Conservation (phyloP, 108 stramenopile species). For the Nannochloropsis salina region DNA sequence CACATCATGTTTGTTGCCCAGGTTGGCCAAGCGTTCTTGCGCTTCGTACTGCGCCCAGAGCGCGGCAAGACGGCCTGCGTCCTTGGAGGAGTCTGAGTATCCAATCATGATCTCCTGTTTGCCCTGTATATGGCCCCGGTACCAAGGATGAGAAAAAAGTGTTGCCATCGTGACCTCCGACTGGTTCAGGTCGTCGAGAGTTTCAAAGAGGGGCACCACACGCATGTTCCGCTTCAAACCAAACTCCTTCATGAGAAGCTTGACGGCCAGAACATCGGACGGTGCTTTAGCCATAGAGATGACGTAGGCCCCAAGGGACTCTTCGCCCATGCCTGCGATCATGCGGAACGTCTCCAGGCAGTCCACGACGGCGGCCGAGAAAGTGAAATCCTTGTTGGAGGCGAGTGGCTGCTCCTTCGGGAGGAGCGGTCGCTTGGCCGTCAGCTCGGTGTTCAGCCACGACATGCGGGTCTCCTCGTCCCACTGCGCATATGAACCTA, state of each 20-base stretch:
- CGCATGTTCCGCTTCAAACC: conserved; percentile 78
- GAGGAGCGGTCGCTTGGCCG: conserved; percentile 75
- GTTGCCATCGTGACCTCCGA: conserved; percentile 41
- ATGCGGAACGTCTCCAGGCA: conserved; percentile 68
- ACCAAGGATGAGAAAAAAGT: conserved; percentile 67
- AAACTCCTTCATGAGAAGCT: conserved; percentile 78
- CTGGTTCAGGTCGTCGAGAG: conserved; percentile 71
- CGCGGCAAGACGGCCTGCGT: conserved; percentile 87
- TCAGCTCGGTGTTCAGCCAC: conserved; percentile 76
- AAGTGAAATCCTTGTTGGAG: background rate
- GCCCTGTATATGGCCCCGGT: conserved; percentile 69
- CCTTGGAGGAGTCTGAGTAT: conserved; percentile 92
- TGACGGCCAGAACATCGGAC: conserved; percentile 90
- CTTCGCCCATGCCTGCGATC: conserved; percentile 65
- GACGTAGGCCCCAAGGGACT: conserved; percentile 87
- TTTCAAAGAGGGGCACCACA: conserved; percentile 94
- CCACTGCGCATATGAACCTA: conserved; percentile 80
- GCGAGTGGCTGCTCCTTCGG: conserved; percentile 48
- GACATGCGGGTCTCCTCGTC: conserved; percentile 73
- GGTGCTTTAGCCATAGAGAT: conserved; percentile 84
- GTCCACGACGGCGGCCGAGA: conserved; percentile 27
- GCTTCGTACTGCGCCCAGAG: conserved; percentile 89
- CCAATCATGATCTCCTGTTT: conserved; percentile 98
- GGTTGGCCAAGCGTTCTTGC: conserved; percentile 71
- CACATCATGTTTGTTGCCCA: conserved; percentile 67